These are phyloP conservation scores for Leavenworthia alabamica DNA, from an alignment of 345 rosid species.

Conservation along the genomic window DNA sequence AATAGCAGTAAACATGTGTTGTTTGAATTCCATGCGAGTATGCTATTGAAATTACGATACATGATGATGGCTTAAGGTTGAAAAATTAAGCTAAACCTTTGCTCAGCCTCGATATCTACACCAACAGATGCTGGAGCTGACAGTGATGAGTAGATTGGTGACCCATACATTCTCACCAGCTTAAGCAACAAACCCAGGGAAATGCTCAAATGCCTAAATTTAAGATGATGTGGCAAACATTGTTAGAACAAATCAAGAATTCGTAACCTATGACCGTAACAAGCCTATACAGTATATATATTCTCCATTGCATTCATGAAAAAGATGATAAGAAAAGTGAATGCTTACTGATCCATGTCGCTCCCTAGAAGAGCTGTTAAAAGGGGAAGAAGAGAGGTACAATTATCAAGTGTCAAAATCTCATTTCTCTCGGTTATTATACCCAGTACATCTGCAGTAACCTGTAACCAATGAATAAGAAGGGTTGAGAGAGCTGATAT, in stretches of 20 bases:
- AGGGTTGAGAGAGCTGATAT: neutral
- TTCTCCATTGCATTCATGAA: too few species aligned
- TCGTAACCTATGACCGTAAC: neutral
- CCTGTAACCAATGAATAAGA: constrained; percentile 44
- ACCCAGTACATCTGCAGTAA: constrained; percentile 73
- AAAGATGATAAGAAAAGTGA: neutral
- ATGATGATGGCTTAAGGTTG: neutral
- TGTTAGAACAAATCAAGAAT: neutral
- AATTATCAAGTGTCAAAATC: constrained; percentile 66
- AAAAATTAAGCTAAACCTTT: constrained; percentile 46
- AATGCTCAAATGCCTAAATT: constrained; percentile 72
- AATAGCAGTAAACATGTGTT: neutral
- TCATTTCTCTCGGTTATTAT: constrained; percentile 61
- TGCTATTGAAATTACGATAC: neutral
- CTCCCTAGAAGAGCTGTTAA: constrained; percentile 69
- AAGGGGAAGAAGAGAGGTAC: constrained; percentile 82
- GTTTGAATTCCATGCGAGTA: neutral
- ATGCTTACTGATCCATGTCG: constrained; percentile 72
- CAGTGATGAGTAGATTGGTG: constrained; percentile 66
- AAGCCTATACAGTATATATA: neutral
- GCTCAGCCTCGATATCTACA: constrained; percentile 95
- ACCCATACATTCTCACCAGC: constrained; percentile 77
- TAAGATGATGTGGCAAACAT: neutral
- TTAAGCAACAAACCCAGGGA: constrained; percentile 79
- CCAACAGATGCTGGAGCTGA: constrained; percentile 85